Evolutionary conservation across 2,329 filamentous ascomycete species (phyloP).

Genomic region (Colletotrichum somersetense): DNA sequence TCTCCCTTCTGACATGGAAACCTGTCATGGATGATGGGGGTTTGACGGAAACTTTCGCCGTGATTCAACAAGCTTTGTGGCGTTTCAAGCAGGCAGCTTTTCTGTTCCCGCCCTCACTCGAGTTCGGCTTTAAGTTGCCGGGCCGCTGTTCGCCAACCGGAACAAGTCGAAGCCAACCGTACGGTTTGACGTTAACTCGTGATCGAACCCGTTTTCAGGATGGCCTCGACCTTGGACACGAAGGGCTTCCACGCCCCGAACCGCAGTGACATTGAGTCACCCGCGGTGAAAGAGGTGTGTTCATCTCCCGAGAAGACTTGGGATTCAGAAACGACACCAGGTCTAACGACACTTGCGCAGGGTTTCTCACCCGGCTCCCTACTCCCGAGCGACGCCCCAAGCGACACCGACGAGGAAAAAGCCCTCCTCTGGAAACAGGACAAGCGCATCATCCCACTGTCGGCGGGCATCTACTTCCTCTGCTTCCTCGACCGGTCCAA

Average conservation of each 20-base stretch:
- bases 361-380: not conserved
- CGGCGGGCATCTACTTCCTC: slow-evolving; percentile 74
- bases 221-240: not conserved
- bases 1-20: not conserved
- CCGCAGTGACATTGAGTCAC: slow-evolving; percentile 20
- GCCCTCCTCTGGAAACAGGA: slow-evolving; percentile 70
- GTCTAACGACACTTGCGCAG: slow-evolving; percentile 1
- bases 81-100: not conserved
- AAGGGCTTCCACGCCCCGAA: slow-evolving; percentile 5
- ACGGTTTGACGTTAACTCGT: not conserved
- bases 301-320: fast-evolving
- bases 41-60: not conserved
- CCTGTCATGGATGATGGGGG: not conserved
- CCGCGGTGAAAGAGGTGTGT: slow-evolving; percentile 20
- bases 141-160: not conserved
- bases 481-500: slow-evolving; percentile 78
- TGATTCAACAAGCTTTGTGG: not conserved
- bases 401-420: slow-evolving; percentile 47
- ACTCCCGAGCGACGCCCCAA: not conserved
- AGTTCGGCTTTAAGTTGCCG: not conserved
- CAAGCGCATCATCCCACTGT: slow-evolving; percentile 71
- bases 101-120: not conserved
- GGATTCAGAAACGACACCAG: no score
- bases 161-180: not conserved
- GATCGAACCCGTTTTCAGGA: not conserved